These are phyloP conservation scores for Tetrapisispora arboricola DNA, from an alignment of 805 yeast genomes.

Conservation along the genomic window DNA sequence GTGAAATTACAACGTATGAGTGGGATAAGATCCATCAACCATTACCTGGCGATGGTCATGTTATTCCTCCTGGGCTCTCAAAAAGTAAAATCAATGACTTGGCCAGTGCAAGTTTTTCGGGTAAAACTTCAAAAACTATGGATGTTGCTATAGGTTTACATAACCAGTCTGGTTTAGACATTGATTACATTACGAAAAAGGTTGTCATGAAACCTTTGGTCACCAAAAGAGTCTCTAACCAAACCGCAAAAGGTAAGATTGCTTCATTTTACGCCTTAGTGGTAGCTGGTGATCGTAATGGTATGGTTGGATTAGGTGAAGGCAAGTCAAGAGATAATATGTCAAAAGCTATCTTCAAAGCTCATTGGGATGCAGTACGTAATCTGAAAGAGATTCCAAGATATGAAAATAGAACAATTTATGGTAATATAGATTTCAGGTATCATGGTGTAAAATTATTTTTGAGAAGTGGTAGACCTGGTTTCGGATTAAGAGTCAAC, in stretches of 20 bases:
- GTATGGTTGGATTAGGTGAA: constrained; percentile 91
- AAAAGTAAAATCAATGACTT: neutral
- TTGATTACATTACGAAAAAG: constrained; percentile 43
- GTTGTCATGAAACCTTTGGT: constrained; percentile 58
- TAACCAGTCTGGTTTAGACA: constrained; percentile 56
- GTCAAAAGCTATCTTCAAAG: constrained; percentile 66
- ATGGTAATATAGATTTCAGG: constrained; percentile 72
- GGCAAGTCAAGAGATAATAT: constrained; percentile 79
- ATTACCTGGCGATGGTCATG: constrained; percentile 15
- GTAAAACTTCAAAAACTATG: constrained; percentile 13
- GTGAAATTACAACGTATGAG: constrained; percentile 11
- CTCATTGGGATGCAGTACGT: constrained; percentile 90
- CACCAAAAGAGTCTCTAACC: constrained; percentile 76
- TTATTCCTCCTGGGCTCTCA: constrained; percentile 16
- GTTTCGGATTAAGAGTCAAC: constrained; percentile 87
- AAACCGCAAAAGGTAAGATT: constrained; percentile 87
- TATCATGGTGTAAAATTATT: constrained; percentile 79
- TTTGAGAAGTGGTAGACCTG: constrained; percentile 81
- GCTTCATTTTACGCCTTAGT: constrained; percentile 73
- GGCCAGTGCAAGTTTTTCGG: constrained; percentile 1
- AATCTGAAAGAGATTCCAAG: constrained; percentile 74
- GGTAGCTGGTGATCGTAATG: constrained; percentile 86
- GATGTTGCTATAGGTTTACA: constrained; percentile 44
- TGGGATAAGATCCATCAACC: constrained; percentile 18
- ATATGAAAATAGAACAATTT: constrained; percentile 83